Conservation (phyloP, 2,329 filamentous ascomycete species). For the Apiospora sp. region DNA sequence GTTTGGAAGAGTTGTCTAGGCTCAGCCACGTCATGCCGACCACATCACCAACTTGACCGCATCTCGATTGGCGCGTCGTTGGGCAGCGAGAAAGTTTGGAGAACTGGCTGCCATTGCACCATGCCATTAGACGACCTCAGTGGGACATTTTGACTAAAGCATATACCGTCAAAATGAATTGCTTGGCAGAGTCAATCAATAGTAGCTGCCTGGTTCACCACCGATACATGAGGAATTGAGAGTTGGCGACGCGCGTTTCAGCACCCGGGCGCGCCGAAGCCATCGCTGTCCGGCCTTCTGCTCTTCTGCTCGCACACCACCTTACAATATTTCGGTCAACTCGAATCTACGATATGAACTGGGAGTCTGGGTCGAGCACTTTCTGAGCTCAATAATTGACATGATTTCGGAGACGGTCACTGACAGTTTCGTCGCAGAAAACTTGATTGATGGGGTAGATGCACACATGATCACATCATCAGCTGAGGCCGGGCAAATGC, state of each 20-base stretch:
- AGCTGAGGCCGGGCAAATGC: neutral
- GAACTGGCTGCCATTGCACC: neutral
- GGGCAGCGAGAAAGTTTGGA: neutral
- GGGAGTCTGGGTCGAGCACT: neutral
- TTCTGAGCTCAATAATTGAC: neutral
- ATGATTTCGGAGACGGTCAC: neutral
- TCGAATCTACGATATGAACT: neutral
- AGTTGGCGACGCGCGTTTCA: neutral
- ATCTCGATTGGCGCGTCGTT: neutral
- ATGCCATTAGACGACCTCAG: neutral
- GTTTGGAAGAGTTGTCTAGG: neutral
- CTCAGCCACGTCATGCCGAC: conserved; percentile 7
- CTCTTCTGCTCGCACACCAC: neutral
- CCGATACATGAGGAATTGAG: neutral
- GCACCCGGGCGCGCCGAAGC: neutral
- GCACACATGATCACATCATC: neutral
- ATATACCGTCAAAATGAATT: neutral
- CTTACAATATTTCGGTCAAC: neutral
- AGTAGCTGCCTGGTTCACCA: neutral
- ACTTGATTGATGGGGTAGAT: neutral
- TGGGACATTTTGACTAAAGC: neutral
- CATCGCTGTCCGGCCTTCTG: neutral
- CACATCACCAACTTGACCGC: conserved; percentile 4
- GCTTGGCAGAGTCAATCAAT: neutral
- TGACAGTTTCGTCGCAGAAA: neutral